Evolutionary conservation across 2,329 filamentous ascomycete species (phyloP), one percentile per base, ranked within the genome.

Genomic region (Tolypocladium tundrense): DNA sequence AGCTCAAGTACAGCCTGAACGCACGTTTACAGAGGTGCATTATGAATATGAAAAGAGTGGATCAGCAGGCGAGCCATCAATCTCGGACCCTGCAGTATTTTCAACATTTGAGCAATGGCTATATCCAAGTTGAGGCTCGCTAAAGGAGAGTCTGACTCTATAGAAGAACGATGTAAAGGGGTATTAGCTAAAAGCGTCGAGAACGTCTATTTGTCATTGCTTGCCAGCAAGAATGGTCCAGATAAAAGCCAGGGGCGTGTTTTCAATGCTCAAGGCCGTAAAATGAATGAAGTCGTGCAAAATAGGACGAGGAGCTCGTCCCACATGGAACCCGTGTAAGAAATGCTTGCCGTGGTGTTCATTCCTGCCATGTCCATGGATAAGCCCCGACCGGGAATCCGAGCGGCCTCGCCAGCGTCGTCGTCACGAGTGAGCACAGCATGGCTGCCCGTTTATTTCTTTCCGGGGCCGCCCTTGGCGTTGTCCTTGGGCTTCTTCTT

Each of bases 401-500:
- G 48, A 21, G n/a, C 4, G 31, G 48, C 31, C 10, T 35, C 10
- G 48, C 31, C 19, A 27, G 11, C n/a, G 33, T 19, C 24, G 24
- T 31, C n/a, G n/a, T 39, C 52, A 11, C 35, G 16, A 19, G 14
- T 41, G 52, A 21, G n/a, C 45, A 14, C 48, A 9, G 19, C 48
- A 13, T 37, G 7, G 48, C 31, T 31, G 19, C n/a, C 8, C 5
- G 5, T 2, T 50, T 27, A 55, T 33, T 55, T 58, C 21, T n/a
- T 51, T 21, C 40, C 37, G 27, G 52, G 14, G 24, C 21, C 57
- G 33, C 57, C 64, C 59, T 60, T 62, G 56, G 58, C 58, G 37
- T 61, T 59, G 14, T 62, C 64, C 54, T 65, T 62, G 43, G 62
- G 65, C 41, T 66, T 69, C 64, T 76, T 77, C 67, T 75, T 76